Conservation (phyloP, 768 basidiomycete species). For the Leccinum longicurvipes region DNA sequence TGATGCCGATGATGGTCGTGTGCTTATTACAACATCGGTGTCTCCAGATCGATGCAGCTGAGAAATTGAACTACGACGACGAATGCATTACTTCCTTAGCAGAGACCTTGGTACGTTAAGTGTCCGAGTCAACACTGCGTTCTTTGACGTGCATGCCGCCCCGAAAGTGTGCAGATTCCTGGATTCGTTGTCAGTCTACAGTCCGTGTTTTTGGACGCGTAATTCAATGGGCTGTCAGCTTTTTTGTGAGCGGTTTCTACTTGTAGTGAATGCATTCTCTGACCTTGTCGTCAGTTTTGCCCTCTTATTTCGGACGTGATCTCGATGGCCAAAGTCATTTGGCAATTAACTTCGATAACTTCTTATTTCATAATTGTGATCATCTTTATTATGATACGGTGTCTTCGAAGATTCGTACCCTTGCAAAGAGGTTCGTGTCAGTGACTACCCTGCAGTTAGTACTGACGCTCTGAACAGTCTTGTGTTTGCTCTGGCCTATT, state of each 20-base stretch:
- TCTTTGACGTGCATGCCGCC: not conserved
- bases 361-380: conserved; percentile 12
- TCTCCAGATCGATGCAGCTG: conserved; percentile 7
- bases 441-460: not conserved
- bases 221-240: conserved; percentile 17
- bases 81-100: conserved; percentile 4
- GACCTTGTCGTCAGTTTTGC: conserved; percentile 13
- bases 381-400: conserved; percentile 1
- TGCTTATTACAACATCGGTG: not conserved
- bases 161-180: conserved; percentile 1
- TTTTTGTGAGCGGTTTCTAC: conserved; percentile 16
- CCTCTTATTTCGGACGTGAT: conserved; percentile 23
- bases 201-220: not conserved
- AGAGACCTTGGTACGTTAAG: conserved; percentile 1
- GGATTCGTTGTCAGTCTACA: conserved; percentile 3
- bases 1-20: not conserved
- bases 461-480: conserved; percentile 5
- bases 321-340: conserved; percentile 12
- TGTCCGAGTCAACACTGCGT: not conserved
- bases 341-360: conserved; percentile 13
- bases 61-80: not conserved
- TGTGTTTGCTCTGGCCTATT: not conserved
- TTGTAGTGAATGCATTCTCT: not conserved
- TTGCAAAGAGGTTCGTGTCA: conserved; percentile 9
- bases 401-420: conserved; percentile 1